Evolutionary conservation across 164 flowering plant species (phyloP).

Genomic region (Pachysandra terminalis): DNA sequence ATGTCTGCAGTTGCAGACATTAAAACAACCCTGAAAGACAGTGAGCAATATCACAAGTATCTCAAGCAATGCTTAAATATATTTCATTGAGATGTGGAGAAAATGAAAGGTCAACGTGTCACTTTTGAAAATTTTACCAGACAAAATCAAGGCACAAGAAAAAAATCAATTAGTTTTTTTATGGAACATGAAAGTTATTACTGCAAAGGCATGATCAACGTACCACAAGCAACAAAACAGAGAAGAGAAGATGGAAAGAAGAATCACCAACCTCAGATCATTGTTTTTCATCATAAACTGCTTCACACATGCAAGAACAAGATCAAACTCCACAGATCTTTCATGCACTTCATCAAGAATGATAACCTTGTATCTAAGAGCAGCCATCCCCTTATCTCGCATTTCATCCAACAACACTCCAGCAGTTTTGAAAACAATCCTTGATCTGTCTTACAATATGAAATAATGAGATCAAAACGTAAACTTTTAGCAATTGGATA

Average conservation of each 20-base stretch:
- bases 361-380: constrained; percentile 81
- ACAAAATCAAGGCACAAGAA: background rate
- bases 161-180: too few species aligned
- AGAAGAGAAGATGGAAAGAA: background rate
- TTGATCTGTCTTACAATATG: constrained; percentile 50
- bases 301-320: constrained; percentile 92
- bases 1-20: constrained; percentile 99
- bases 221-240: constrained; percentile 1
- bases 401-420: constrained; percentile 97
- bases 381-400: constrained; percentile 80
- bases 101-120: background rate
- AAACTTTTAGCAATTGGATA: background rate
- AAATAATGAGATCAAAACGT: background rate
- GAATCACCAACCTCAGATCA: constrained; percentile 54
- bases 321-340: constrained; percentile 98
- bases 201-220: background rate
- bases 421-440: constrained; percentile 89
- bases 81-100: background rate
- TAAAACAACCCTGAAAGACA: constrained; percentile 71
- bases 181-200: background rate
- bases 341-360: constrained; percentile 99
- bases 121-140: background rate
- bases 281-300: constrained; percentile 72
- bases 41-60: constrained; percentile 9
- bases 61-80: background rate